Percentiles rank a stretch among this genome's conserved stretches.
Conservation (phyloP, 1,284 basidiomycete genomes). For the Papiliotrema flavescens region DNA sequence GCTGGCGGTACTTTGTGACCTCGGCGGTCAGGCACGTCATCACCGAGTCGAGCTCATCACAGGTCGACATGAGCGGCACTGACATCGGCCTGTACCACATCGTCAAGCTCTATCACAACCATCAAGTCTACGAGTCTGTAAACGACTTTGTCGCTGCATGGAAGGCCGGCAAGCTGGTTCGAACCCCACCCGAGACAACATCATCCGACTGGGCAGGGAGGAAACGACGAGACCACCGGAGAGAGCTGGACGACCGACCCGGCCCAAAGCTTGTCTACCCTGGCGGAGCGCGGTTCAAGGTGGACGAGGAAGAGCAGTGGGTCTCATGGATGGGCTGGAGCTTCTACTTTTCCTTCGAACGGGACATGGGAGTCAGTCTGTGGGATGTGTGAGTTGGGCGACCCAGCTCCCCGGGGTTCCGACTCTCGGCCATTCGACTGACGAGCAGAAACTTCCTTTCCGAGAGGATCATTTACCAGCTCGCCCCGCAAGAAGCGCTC, state of each 20-base stretch:
- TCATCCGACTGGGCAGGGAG: constrained; percentile 38
- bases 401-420: neutral
- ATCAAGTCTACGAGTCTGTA: constrained; percentile 55
- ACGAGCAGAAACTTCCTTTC: constrained; percentile 52
- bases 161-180: constrained; percentile 56
- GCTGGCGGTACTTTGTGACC: constrained; percentile 52
- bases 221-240: constrained; percentile 45
- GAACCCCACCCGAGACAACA: constrained; percentile 33
- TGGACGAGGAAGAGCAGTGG: constrained; percentile 57
- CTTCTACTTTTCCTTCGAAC: constrained; percentile 60
- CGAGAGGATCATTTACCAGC: constrained; percentile 64
- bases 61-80: constrained; percentile 59
- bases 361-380: constrained; percentile 63
- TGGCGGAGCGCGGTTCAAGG: constrained; percentile 58
- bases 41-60: constrained; percentile 47
- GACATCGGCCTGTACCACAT: constrained; percentile 56
- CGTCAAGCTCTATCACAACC: constrained; percentile 60
- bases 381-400: constrained; percentile 55
- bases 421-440: neutral
- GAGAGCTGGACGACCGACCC: constrained; percentile 61
- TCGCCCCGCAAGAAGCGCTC: constrained; percentile 52
- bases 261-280: constrained; percentile 61
- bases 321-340: constrained; percentile 57
- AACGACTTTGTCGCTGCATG: constrained; percentile 58
- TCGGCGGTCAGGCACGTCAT: constrained; percentile 51